These are phyloP conservation scores for Puccinia triticina DNA, from an alignment of 1,284 basidiomycete genomes.

Conservation along the genomic window DNA sequence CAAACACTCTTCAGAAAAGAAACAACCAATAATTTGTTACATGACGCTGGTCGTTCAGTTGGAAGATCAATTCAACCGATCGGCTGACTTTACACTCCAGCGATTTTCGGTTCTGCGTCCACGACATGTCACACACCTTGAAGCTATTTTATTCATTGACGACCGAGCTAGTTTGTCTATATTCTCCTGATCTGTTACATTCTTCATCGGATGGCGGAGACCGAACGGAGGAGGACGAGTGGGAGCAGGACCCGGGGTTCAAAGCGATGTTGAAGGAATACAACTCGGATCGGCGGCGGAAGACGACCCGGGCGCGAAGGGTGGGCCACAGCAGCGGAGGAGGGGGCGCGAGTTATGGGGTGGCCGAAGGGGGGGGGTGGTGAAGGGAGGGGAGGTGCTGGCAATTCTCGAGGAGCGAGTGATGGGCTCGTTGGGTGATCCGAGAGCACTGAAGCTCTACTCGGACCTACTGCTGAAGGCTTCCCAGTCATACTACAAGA, in stretches of 20 bases:
- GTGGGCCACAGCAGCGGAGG: conserved; percentile 11
- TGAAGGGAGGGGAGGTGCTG: conserved; percentile 43
- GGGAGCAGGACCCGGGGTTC: conserved; percentile 29
- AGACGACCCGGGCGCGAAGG: background rate
- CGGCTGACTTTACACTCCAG: conserved; percentile 86
- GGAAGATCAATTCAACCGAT: conserved; percentile 87
- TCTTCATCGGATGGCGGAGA: conserved; percentile 59
- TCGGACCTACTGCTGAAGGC: conserved; percentile 74
- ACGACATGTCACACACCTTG: conserved; percentile 88
- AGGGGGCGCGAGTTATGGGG: conserved; percentile 16
- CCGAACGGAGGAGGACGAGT: conserved; percentile 37
- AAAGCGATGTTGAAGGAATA: conserved; percentile 39
- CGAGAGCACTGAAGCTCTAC: conserved; percentile 78
- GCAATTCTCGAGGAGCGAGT: conserved; percentile 43
- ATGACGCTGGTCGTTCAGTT: conserved; percentile 89
- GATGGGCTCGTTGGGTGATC: conserved; percentile 65
- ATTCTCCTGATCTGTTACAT: conserved; percentile 64
- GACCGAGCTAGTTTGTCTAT: conserved; percentile 65
- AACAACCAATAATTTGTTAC: conserved; percentile 65
- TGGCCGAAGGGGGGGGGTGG: conserved; percentile 35
- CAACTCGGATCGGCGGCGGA: background rate
- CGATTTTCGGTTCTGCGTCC: conserved; percentile 95
- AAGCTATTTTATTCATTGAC: conserved; percentile 65
- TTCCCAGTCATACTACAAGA: conserved; percentile 80
- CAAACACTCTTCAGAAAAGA: background rate